These are phyloP conservation scores for Bidens hawaiensis DNA, from an alignment of 140 eudicot species.

Conservation along the genomic window DNA sequence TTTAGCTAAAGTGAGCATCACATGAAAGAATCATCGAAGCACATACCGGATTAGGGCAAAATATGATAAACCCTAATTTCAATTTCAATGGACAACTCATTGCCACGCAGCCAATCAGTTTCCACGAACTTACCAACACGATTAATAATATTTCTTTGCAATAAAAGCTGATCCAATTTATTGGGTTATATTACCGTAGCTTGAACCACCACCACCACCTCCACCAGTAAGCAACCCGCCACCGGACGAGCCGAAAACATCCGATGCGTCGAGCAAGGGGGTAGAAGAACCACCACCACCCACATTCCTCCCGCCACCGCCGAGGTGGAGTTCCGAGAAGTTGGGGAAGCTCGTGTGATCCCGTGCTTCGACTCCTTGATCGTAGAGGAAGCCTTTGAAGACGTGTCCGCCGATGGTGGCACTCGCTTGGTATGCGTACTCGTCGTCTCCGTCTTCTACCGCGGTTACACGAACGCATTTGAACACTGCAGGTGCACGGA, in stretches of 20 bases:
- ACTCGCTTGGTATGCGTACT: conserved; percentile 83
- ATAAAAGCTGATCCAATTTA: conserved; percentile 11
- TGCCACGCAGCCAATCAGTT: conserved; percentile 30
- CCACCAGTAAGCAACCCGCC: conserved; percentile 56
- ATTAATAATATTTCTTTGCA: background rate
- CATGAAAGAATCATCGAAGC: conserved; percentile 21
- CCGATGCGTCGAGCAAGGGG: conserved; percentile 38
- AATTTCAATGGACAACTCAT: conserved; percentile 29
- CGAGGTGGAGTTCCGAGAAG: conserved; percentile 53
- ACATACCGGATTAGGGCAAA: conserved; percentile 26
- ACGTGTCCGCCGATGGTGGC: conserved; percentile 84
- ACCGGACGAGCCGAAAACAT: conserved; percentile 46
- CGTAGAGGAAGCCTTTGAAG: conserved; percentile 83
- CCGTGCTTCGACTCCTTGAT: conserved; percentile 69
- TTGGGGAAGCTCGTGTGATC: conserved; percentile 45
- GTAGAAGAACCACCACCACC: conserved; percentile 40
- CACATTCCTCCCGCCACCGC: conserved; percentile 30
- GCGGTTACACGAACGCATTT: conserved; percentile 84
- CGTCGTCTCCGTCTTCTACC: conserved; percentile 81
- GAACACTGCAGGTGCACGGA: conserved; percentile 85
- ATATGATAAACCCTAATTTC: conserved; percentile 27
- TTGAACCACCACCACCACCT: too few relatives aligned
- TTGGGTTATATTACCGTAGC: conserved; percentile 35
- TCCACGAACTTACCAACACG: background rate
- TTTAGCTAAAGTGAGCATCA: conserved; percentile 17